Evolutionary conservation across 495 filamentous ascomycete genomes (phyloP).

Genomic region (Talaromyces stipitatus): DNA sequence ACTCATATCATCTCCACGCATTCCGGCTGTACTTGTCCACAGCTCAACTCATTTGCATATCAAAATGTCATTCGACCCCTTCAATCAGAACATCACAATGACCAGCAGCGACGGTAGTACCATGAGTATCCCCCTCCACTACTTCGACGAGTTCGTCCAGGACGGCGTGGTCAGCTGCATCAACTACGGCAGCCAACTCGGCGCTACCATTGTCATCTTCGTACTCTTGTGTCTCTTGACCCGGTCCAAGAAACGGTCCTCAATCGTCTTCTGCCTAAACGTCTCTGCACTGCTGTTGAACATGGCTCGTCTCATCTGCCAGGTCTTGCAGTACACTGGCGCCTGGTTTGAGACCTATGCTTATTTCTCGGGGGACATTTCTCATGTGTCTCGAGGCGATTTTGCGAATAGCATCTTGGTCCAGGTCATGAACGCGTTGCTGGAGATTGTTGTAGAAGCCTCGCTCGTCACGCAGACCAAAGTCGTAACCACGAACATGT

Average conservation of each 20-base stretch:
- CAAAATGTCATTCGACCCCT: conserved; percentile 45
- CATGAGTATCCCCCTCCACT: conserved; percentile 40
- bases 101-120: conserved; percentile 40
- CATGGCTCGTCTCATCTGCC: conserved; percentile 51
- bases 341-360: conserved; percentile 52
- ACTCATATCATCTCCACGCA: not conserved
- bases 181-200: conserved; percentile 67
- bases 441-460: conserved; percentile 51
- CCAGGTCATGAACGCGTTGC: conserved; percentile 46
- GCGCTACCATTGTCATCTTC: conserved; percentile 62
- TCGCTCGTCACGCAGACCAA: conserved; percentile 70
- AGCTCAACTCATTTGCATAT: not conserved
- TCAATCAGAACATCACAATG: conserved; percentile 51
- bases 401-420: conserved; percentile 45
- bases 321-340: conserved; percentile 50
- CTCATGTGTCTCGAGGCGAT: conserved; percentile 36
- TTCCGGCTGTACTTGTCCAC: not conserved
- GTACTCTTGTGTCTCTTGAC: conserved; percentile 59
- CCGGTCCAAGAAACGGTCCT: conserved; percentile 50
- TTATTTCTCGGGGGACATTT: conserved; percentile 49
- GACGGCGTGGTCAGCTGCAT: conserved; percentile 51
- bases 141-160: conserved; percentile 39
- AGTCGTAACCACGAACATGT: conserved; percentile 48
- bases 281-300: conserved; percentile 51
- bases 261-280: conserved; percentile 58